phyloP scores from a whole-genome alignment of 768 basidiomycete genomes.

The Trametes cinnabarina region DNA sequence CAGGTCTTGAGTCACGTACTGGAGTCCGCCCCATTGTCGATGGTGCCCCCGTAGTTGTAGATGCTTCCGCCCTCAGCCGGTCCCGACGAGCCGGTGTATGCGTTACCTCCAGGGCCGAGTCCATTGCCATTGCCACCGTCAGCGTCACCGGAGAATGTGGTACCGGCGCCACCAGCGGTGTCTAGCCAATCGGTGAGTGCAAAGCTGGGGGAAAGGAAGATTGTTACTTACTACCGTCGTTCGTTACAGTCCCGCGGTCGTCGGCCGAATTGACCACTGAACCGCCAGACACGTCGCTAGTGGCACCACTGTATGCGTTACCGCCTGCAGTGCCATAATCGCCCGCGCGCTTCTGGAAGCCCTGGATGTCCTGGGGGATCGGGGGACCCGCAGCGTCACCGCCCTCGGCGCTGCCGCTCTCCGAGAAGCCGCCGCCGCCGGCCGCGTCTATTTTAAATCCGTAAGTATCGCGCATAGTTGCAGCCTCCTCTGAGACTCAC shows the following conservation, averaged over 20 bases:
- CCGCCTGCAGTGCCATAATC: constrained; percentile 23
- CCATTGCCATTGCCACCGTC: constrained; percentile 24
- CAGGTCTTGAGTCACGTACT: constrained; percentile 7
- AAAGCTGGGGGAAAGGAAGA: no score
- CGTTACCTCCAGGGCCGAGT: constrained; percentile 27
- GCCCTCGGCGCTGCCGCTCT: constrained; percentile 21
- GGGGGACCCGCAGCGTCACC: constrained; percentile 10
- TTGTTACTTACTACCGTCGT: constrained; percentile 17
- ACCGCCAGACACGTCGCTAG: constrained; percentile 18
- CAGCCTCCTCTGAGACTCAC: no score
- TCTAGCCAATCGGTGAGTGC: not conserved
- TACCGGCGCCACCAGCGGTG: constrained; percentile 19
- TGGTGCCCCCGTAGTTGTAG: constrained; percentile 16
- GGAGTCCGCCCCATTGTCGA: constrained; percentile 20
- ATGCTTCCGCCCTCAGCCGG: constrained; percentile 20
- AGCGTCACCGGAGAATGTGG: constrained; percentile 22
- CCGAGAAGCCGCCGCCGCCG: constrained; percentile 16
- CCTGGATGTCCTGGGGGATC: not conserved
- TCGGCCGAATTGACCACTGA: constrained; percentile 17
- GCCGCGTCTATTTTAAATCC: constrained; percentile 4
- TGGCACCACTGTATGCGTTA: constrained; percentile 24
- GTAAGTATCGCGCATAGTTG: not conserved
- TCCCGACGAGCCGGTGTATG: constrained; percentile 24
- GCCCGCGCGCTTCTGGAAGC: constrained; percentile 14
- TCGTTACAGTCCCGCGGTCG: constrained; percentile 2